These are phyloP conservation scores for Fusarium kyushuense DNA, from an alignment of 2,329 filamentous ascomycete genomes.

Conservation along the genomic window DNA sequence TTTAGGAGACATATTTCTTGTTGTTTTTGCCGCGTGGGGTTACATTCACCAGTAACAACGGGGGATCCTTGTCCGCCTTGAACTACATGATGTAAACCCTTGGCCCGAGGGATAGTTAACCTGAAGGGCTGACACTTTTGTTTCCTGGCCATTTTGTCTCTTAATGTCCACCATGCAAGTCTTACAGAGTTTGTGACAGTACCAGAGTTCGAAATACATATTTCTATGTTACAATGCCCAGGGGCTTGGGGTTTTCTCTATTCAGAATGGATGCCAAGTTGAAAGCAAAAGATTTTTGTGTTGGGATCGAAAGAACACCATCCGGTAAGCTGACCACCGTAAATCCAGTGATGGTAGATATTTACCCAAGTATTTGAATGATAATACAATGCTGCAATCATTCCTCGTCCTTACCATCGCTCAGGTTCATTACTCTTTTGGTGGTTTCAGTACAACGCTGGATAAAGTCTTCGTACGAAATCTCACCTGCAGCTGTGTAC, in stretches of 20 bases:
- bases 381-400: neutral
- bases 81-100: neutral
- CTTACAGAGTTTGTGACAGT: neutral
- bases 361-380: neutral
- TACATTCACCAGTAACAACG: neutral
- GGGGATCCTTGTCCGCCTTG: slow-evolving; percentile 1
- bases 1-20: slow-evolving; percentile 1
- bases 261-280: neutral
- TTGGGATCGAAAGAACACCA: neutral
- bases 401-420: neutral
- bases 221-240: too few species aligned
- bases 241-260: neutral
- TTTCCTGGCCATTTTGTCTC: neutral
- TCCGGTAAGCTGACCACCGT: neutral
- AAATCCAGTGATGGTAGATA: neutral
- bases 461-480: slow-evolving; percentile 31
- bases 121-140: neutral
- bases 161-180: neutral
- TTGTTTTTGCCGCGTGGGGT: neutral
- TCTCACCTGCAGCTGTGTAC: slow-evolving; percentile 22
- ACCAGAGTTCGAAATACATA: too few species aligned
- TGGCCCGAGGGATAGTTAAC: neutral
- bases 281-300: neutral
- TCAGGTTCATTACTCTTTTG: slow-evolving; percentile 15
- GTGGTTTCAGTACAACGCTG: slow-evolving; percentile 10